A percentile compares a stretch with the other conserved stretches of the same genome.
phyloP scores from a whole-genome alignment of 306 rosid species.

The Hippophae gyantsensis region DNA sequence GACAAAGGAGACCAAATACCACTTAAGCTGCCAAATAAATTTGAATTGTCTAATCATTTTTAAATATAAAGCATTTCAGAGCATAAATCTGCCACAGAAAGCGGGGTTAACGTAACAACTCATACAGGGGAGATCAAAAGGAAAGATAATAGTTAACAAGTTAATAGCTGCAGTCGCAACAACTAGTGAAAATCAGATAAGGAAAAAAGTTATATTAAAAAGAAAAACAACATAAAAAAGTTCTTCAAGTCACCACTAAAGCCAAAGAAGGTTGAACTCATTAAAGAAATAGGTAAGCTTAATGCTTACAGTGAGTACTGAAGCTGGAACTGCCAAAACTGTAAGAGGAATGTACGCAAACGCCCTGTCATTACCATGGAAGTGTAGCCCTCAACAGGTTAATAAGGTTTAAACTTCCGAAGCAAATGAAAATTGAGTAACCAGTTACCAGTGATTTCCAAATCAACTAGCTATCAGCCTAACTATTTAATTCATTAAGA shows the following conservation, averaged over 20 bases:
- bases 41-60: not conserved
- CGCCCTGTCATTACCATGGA: constrained; percentile 40
- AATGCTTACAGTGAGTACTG: constrained; percentile 61
- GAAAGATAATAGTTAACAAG: too few relatives aligned
- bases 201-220: too few relatives aligned
- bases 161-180: too few relatives aligned
- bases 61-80: not conserved
- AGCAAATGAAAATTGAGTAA: not conserved
- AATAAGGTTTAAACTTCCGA: not conserved
- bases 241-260: too few relatives aligned
- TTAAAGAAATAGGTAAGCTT: not conserved
- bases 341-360: constrained; percentile 83
- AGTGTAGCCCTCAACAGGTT: constrained; percentile 1
- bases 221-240: too few relatives aligned
- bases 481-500: not conserved
- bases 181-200: too few relatives aligned
- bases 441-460: not conserved
- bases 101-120: not conserved
- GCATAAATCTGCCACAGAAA: not conserved
- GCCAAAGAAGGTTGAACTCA: too few relatives aligned
- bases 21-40: not conserved
- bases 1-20: constrained; percentile 21
- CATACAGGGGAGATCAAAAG: too few relatives aligned
- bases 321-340: constrained; percentile 81
- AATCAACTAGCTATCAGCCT: not conserved